Evolutionary conservation across 2,329 filamentous ascomycete genomes (phyloP).

Genomic region (Atkinsonella hypoxylon): DNA sequence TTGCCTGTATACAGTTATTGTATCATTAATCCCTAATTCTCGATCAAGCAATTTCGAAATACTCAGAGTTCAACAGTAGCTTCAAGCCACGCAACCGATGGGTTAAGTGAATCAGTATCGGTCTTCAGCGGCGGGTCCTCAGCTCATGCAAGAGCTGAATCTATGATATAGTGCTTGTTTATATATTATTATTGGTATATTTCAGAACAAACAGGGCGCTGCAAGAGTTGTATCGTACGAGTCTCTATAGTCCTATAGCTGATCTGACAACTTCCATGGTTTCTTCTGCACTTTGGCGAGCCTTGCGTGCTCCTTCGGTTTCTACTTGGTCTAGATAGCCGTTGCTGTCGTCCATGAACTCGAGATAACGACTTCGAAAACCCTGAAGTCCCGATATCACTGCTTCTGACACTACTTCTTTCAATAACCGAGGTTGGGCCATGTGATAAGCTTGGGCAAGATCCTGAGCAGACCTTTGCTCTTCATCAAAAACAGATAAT

Average conservation of each 20-base stretch:
- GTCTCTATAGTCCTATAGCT: slow-evolving; percentile 35
- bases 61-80: background rate
- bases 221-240: background rate
- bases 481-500: slow-evolving; percentile 52
- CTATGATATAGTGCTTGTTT: background rate
- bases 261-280: slow-evolving; percentile 42
- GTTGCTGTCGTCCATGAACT: slow-evolving; percentile 35
- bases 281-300: slow-evolving; percentile 45
- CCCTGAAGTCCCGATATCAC: slow-evolving; percentile 40
- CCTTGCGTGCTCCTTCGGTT: slow-evolving; percentile 45
- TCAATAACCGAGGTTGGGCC: slow-evolving; percentile 26
- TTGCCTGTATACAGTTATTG: background rate
- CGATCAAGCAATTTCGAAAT: background rate
- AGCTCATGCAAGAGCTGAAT: background rate
- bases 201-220: background rate
- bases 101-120: background rate
- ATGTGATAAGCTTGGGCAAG: slow-evolving; percentile 27
- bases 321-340: slow-evolving; percentile 46
- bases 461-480: slow-evolving; percentile 25
- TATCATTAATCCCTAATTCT: background rate
- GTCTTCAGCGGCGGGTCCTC: background rate
- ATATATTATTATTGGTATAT: background rate
- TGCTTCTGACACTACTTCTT: slow-evolving; percentile 44
- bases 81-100: background rate
- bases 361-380: slow-evolving; percentile 44